phyloP scores from a whole-genome alignment of 2,329 filamentous ascomycete species.

The Penicillium olsonii region DNA sequence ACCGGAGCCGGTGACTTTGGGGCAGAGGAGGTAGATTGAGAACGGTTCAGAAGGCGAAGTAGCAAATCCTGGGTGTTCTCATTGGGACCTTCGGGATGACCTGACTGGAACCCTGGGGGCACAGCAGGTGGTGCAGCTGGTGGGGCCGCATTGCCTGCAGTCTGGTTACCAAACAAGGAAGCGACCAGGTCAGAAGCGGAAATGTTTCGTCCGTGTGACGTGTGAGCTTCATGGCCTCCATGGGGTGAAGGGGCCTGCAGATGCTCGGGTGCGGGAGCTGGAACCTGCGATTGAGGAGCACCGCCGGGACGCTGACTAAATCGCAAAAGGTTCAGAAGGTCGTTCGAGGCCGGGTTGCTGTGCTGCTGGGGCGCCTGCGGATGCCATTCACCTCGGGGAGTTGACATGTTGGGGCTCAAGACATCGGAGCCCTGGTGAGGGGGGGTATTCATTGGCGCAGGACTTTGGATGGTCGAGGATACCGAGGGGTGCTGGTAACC shows the following conservation, averaged over 20 bases:
- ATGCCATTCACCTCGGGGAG: constrained; percentile 47
- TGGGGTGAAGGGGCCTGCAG: constrained; percentile 29
- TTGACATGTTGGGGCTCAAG: constrained; percentile 57
- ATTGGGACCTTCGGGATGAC: constrained; percentile 26
- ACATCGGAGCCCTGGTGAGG: constrained; percentile 60
- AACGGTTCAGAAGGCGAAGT: constrained; percentile 79
- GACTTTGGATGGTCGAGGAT: constrained; percentile 60
- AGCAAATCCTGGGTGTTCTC: constrained; percentile 81
- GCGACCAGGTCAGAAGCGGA: constrained; percentile 61
- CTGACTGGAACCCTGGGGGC: constrained; percentile 14
- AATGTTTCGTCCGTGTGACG: constrained; percentile 41
- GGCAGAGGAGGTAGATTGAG: constrained; percentile 48
- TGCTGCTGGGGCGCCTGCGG: constrained; percentile 39
- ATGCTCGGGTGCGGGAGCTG: constrained; percentile 26
- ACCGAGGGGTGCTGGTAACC: constrained; percentile 59
- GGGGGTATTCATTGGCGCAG: constrained; percentile 54
- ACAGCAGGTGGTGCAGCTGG: constrained; percentile 31
- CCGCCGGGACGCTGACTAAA: constrained; percentile 55
- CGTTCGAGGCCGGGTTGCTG: constrained; percentile 52
- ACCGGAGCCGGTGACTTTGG: constrained; percentile 42
- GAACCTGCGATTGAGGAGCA: constrained; percentile 31
- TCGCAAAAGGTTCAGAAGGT: constrained; percentile 65
- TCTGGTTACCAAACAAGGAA: constrained; percentile 54
- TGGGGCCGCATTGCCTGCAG: constrained; percentile 31
- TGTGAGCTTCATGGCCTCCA: constrained; percentile 29